Percentiles rank a stretch among this genome's conserved stretches.
Conservation (phyloP, 768 basidiomycete genomes). For the Termitomyces titanicus region DNA sequence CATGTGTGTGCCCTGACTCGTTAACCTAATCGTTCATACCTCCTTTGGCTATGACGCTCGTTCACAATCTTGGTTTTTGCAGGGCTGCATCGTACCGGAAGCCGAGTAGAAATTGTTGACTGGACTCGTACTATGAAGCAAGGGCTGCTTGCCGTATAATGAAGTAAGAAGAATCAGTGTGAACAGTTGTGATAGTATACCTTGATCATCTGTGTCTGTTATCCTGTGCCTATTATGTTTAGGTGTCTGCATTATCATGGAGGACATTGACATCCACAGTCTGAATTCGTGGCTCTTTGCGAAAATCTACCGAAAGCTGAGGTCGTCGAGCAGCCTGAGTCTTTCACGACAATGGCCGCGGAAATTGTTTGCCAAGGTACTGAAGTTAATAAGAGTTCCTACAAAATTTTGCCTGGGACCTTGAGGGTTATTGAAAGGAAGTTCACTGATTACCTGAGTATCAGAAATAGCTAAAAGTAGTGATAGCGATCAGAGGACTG, state of each 20-base stretch:
- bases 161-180: background rate
- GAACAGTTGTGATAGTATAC: background rate
- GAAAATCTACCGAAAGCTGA: background rate
- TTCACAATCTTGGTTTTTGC: background rate
- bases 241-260: background rate
- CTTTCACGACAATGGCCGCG: too few relatives aligned
- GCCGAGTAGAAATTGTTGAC: background rate
- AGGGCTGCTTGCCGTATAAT: background rate
- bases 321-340: too few relatives aligned
- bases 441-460: background rate
- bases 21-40: background rate
- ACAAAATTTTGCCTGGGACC: too few relatives aligned
- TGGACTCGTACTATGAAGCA: background rate
- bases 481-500: too few relatives aligned
- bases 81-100: background rate
- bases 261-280: background rate
- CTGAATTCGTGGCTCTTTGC: background rate
- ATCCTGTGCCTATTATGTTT: too few relatives aligned
- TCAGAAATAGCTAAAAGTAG: background rate
- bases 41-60: background rate
- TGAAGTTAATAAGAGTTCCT: too few relatives aligned
- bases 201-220: background rate
- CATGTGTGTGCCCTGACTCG: constrained; percentile 4
- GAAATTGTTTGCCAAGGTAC: too few relatives aligned
- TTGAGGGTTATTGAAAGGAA: too few relatives aligned